phyloP scores from a whole-genome alignment of 2,329 filamentous ascomycete species.

The Orbilia javanica region DNA sequence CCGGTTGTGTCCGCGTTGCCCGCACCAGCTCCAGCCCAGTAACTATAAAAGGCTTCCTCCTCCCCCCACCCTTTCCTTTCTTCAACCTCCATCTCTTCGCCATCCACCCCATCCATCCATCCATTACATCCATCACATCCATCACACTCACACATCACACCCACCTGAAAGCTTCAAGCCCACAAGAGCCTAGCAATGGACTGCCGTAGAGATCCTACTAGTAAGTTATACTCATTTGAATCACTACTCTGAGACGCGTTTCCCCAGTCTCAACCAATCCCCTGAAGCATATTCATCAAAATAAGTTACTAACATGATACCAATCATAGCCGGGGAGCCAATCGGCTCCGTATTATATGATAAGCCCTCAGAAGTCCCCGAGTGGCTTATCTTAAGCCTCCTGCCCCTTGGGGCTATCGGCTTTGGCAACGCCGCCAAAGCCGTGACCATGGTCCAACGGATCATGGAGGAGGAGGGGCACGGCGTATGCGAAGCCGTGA shows the following conservation, averaged over 20 bases:
- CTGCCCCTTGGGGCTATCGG: slow-evolving; percentile 38
- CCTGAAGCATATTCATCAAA: not conserved
- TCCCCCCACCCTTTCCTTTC: not conserved
- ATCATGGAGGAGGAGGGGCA: slow-evolving; percentile 34
- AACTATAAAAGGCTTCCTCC: not conserved
- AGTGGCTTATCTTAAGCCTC: slow-evolving; percentile 32
- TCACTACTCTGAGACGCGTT: not conserved
- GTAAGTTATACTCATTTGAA: slow-evolving; percentile 7
- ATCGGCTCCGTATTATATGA: slow-evolving; percentile 42
- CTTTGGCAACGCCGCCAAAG: not conserved
- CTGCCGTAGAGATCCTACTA: slow-evolving; percentile 26
- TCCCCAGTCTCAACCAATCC: not conserved
- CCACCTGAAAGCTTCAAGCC: not conserved
- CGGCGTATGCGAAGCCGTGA: slow-evolving; percentile 12
- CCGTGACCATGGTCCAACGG: slow-evolving; percentile 30
- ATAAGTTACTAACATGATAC: not conserved
- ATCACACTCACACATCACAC: not conserved
- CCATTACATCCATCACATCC: not conserved
- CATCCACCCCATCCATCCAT: not conserved
- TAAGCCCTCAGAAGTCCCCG: slow-evolving; percentile 29
- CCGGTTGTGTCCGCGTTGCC: not conserved
- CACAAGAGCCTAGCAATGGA: slow-evolving; percentile 25
- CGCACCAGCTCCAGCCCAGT: not conserved
- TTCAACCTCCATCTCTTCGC: not conserved
- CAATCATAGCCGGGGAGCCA: slow-evolving; percentile 26